phyloP scores from a whole-genome alignment of 331 rosid species.

The Pyrus hybrid region DNA sequence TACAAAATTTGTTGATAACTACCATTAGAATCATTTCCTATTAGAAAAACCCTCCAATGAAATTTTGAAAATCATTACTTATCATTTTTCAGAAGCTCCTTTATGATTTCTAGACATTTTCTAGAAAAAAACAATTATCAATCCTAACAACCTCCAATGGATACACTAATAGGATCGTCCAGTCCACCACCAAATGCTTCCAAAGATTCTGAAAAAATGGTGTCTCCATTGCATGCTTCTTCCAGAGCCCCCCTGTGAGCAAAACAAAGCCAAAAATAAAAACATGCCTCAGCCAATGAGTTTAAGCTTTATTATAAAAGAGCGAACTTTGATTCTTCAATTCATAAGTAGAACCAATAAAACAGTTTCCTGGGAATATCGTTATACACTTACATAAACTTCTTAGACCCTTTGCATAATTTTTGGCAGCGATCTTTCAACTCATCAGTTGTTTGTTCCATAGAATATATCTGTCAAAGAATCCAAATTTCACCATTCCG shows the following conservation, averaged over 20 bases:
- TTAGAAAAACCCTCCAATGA: background rate
- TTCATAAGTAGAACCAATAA: background rate
- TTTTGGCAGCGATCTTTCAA: constrained; percentile 71
- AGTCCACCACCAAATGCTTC: constrained; percentile 85
- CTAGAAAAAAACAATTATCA: constrained; percentile 13
- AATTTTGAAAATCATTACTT: background rate
- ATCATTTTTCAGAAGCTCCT: constrained; percentile 6
- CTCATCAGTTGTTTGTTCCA: constrained; percentile 68
- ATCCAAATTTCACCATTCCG: background rate
- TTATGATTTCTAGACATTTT: background rate
- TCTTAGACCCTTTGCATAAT: constrained; percentile 61
- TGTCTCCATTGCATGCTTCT: constrained; percentile 75
- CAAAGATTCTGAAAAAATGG: constrained; percentile 70
- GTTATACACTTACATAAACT: constrained; percentile 60
- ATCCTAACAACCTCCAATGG: constrained; percentile 81
- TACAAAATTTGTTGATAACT: background rate
- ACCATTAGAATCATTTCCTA: background rate
- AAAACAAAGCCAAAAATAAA: constrained; percentile 13
- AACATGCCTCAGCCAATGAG: background rate
- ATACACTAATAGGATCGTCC: constrained; percentile 91
- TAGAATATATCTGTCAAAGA: constrained; percentile 49
- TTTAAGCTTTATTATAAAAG: background rate
- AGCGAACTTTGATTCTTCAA: background rate
- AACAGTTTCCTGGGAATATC: background rate
- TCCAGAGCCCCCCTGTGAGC: constrained; percentile 68